A percentile compares a stretch with the other conserved stretches of the same genome.
Conservation (phyloP, 257 asterid species). For the Nicotiana attenuata region DNA sequence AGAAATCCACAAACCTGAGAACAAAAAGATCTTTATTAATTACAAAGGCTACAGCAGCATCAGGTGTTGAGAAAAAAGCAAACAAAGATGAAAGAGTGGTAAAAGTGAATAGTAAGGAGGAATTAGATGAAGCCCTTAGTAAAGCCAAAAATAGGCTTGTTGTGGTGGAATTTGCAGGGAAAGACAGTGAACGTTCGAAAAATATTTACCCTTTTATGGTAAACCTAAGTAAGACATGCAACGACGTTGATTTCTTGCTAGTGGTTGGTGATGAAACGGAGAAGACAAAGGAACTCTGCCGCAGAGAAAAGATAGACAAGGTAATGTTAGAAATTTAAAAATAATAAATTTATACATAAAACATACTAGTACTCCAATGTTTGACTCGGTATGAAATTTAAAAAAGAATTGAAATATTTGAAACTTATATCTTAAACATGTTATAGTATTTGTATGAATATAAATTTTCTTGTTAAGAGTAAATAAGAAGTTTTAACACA, state of each 20-base stretch:
- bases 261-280: conserved; percentile 91
- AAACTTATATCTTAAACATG: no score
- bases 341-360: no score
- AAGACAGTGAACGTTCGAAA: conserved; percentile 41
- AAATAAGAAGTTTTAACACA: no score
- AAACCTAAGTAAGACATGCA: conserved; percentile 76
- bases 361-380: no score
- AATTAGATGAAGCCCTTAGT: conserved; percentile 71
- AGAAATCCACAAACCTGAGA: neutral
- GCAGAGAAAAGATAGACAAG: conserved; percentile 55
- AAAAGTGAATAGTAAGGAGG: conserved; percentile 49
- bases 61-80: conserved; percentile 37
- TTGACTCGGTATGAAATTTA: no score
- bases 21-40: conserved; percentile 8
- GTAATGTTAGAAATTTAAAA: neutral
- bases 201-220: conserved; percentile 89
- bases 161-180: conserved; percentile 77
- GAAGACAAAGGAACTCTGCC: conserved; percentile 54
- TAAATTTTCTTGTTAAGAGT: no score
- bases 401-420: no score
- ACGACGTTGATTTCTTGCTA: conserved; percentile 75
- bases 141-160: conserved; percentile 65
- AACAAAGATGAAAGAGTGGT: conserved; percentile 49
- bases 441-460: no score
- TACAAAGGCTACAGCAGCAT: conserved; percentile 49